Percentiles rank a stretch among this genome's conserved stretches.
These are phyloP conservation scores for Leccinum angustisporum DNA, from an alignment of 1,284 basidiomycete genomes.

Conservation along the genomic window DNA sequence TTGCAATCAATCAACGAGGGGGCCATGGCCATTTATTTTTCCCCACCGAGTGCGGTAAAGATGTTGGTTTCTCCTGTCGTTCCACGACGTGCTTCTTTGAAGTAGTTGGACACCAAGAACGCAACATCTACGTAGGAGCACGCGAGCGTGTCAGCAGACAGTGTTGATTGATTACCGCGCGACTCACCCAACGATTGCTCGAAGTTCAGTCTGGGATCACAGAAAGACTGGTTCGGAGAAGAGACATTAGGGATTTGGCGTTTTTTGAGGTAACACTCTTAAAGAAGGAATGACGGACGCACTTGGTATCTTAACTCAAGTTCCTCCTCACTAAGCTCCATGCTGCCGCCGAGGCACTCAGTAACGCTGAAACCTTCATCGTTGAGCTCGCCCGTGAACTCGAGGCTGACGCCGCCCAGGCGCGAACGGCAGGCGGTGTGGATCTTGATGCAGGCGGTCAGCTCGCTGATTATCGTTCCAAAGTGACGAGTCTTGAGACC, in stretches of 20 bases:
- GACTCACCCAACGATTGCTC: slow-evolving; percentile 76
- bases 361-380: slow-evolving; percentile 92
- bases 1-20: too few relatives aligned
- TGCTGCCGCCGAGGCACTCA: slow-evolving; percentile 80
- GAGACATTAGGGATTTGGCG: neutral
- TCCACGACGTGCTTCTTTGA: slow-evolving; percentile 62
- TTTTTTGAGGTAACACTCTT: neutral
- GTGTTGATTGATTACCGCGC: neutral
- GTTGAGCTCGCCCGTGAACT: slow-evolving; percentile 94
- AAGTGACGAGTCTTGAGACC: slow-evolving; percentile 91
- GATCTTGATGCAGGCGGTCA: slow-evolving; percentile 80
- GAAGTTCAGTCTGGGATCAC: slow-evolving; percentile 80
- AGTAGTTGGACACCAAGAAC: slow-evolving; percentile 76
- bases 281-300: slow-evolving; percentile 11
- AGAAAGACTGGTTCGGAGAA: slow-evolving; percentile 58
- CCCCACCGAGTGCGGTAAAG: slow-evolving; percentile 33
- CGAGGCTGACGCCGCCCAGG: slow-evolving; percentile 93
- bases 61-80: slow-evolving; percentile 27
- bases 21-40: slow-evolving; percentile 11
- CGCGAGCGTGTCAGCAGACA: neutral
- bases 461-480: slow-evolving; percentile 86
- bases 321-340: slow-evolving; percentile 75
- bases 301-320: slow-evolving; percentile 76
- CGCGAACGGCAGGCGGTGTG: slow-evolving; percentile 72
- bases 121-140: slow-evolving; percentile 57